Percentiles rank a stretch among this genome's conserved stretches.
Conservation (phyloP, 305 asterid genomes). For the Fraxinus velutina region DNA sequence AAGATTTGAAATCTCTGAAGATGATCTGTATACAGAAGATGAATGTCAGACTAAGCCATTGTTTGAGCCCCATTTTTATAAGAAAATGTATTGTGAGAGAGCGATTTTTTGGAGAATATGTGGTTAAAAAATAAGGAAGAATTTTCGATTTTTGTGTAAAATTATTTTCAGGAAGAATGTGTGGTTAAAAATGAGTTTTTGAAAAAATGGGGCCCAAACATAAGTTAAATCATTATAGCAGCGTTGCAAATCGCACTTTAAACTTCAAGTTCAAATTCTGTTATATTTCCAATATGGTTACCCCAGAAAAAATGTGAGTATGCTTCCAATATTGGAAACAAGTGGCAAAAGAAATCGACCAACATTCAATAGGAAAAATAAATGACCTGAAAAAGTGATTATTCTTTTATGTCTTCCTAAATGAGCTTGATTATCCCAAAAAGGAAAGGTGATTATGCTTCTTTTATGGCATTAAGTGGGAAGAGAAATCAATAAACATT, state of each 20-base stretch:
- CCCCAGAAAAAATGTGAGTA: neutral
- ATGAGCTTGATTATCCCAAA: neutral
- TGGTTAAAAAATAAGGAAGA: too few species aligned
- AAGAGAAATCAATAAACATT: neutral
- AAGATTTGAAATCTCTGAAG: conserved; percentile 89
- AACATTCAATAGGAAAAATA: neutral
- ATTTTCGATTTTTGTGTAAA: too few species aligned
- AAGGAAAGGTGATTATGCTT: conserved; percentile 19
- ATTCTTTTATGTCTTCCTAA: neutral
- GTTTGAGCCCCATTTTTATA: too few species aligned
- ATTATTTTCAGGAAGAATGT: too few species aligned
- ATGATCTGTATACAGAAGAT: conserved; percentile 53
- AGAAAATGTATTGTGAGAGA: too few species aligned
- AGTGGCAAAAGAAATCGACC: neutral
- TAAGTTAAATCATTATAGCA: neutral
- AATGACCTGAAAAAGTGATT: conserved; percentile 58
- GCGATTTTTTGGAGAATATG: too few species aligned
- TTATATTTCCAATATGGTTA: neutral
- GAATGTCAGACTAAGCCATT: conserved; percentile 19
- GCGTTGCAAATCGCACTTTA: neutral
- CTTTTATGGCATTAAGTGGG: neutral
- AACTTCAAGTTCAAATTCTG: conserved; percentile 1
- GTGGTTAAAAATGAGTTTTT: too few species aligned
- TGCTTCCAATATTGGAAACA: neutral
- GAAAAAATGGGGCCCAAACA: too few species aligned